Percentiles rank a stretch among this genome's conserved stretches.
Evolutionary conservation across 495 filamentous ascomycete species (phyloP).

Genomic region (Penicillium mononematosum): DNA sequence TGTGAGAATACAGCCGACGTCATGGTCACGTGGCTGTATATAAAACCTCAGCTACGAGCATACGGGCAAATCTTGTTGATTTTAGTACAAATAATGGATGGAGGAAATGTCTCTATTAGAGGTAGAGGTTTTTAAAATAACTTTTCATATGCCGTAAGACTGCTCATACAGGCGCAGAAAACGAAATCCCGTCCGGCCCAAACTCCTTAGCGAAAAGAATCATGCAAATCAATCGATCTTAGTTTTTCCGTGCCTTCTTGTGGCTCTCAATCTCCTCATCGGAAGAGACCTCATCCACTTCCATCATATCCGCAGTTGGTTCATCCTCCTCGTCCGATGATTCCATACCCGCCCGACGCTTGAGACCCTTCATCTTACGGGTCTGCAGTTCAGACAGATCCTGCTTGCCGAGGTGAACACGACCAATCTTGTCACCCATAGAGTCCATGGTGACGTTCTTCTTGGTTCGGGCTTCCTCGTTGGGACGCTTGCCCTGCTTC

Average conservation of each 20-base stretch:
- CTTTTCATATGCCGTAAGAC: slow-evolving; percentile 31
- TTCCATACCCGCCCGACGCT: slow-evolving; percentile 64
- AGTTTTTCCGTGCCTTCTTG: slow-evolving; percentile 41
- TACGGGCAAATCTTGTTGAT: neutral
- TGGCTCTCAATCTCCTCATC: slow-evolving; percentile 42
- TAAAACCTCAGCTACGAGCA: neutral
- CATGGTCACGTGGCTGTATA: slow-evolving; percentile 40
- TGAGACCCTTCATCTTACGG: slow-evolving; percentile 98
- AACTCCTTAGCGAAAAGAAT: slow-evolving; percentile 34
- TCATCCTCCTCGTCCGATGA: slow-evolving; percentile 42
- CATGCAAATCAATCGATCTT: slow-evolving; percentile 30
- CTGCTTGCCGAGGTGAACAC: slow-evolving; percentile 89
- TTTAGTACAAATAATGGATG: slow-evolving; percentile 1
- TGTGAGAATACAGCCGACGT: slow-evolving; percentile 44
- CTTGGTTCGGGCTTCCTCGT: slow-evolving; percentile 63
- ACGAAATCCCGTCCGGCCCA: slow-evolving; percentile 30
- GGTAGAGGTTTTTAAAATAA: slow-evolving; percentile 21
- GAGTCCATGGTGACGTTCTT: slow-evolving; percentile 92
- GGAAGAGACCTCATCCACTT: slow-evolving; percentile 42
- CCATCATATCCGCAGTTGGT: slow-evolving; percentile 40
- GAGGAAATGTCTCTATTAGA: slow-evolving; percentile 14
- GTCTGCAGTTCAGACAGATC: slow-evolving; percentile 87
- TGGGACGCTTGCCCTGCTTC: slow-evolving; percentile 73
- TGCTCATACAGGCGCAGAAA: slow-evolving; percentile 24
- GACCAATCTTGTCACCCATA: slow-evolving; percentile 93